Evolutionary conservation across 1,284 basidiomycete species (phyloP), one percentile per base, ranked within the genome.

Genomic region (Tilletia indica): DNA sequence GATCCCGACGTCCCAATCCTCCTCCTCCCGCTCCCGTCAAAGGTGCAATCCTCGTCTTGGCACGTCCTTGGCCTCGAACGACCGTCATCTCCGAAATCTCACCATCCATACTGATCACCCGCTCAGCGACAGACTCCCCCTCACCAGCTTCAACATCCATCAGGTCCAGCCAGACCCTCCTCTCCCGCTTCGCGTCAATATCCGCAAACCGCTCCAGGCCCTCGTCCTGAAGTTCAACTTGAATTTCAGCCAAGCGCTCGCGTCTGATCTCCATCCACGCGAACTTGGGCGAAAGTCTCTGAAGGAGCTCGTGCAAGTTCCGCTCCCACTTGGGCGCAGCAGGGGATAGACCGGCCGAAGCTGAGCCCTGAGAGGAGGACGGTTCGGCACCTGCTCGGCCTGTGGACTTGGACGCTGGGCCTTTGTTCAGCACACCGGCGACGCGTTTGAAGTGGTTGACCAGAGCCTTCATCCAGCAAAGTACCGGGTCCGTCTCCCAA

Each of bases 221-320:
- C 6, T 34, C 34, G 16, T 64, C 61, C 34, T 38, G 36, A 3
- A 64, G 19, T 3, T 64, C 61, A 19, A 39, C 19, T 5, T 64
- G 61, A 9, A 19, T n/a, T 6, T 64, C 61, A 4, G 38, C 38
- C 61, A 64, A 42, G 34, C 61, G 61, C 16, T 36, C 19, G 36
- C 61, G 61, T 9, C 36, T 36, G 61, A 64, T 64, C 61, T 64
- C 61, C 61, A 64, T 34, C 61, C 61, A 64, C 36, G 12, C 31
- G 38, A 64, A 64, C 4, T 34, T 9, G 9, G 61, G 19, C 5
- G 42, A 45, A 8, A 45, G 42, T 9, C 42, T 45, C 42, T 45
- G 42, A 14, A 45, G 42, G 3, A 45, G 42, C 14, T 45, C 9
- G 42, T 14, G 9, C 42, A 45, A 14, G 14, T 14, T 45, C 14